A percentile compares a stretch with the other conserved stretches of the same genome.
phyloP scores from a whole-genome alignment of 306 rosid species.

The Cicer chorassanicum region DNA sequence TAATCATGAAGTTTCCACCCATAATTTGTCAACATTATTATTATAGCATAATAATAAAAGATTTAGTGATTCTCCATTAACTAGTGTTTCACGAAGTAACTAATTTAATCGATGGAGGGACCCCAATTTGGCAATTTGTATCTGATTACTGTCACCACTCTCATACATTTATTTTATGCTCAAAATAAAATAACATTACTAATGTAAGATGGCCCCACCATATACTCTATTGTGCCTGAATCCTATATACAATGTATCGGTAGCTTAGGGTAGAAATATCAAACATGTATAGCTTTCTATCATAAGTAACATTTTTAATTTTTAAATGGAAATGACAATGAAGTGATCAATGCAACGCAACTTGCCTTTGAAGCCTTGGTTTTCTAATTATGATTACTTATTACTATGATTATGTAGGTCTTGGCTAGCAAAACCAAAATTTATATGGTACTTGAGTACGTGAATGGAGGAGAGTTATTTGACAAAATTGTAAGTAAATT shows the following conservation, averaged over 20 bases:
- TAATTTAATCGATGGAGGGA: not conserved
- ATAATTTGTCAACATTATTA: not conserved
- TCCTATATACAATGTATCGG: not conserved
- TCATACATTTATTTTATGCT: not conserved
- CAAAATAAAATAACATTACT: not conserved
- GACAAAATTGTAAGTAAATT: conserved; percentile 71
- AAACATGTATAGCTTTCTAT: not conserved
- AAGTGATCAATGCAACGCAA: not conserved
- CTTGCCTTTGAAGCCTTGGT: conserved; percentile 19
- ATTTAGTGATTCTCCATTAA: not conserved
- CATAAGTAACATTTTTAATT: conserved; percentile 7
- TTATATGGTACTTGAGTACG: conserved; percentile 88
- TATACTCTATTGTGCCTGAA: not conserved
- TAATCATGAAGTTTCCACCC: not conserved
- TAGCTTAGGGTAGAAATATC: conserved; percentile 1
- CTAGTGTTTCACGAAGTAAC: not conserved
- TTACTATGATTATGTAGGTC: conserved; percentile 56
- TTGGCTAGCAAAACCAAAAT: conserved; percentile 92
- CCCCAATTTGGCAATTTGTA: not conserved
- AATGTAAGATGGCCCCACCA: not conserved
- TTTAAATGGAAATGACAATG: not conserved
- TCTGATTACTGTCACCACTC: not conserved
- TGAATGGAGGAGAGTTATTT: conserved; percentile 81
- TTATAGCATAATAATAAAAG: not conserved
- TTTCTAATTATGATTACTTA: conserved; percentile 29